These are phyloP conservation scores for Rhizophagus sp. DNA, from an alignment of 192 early-diverging fungal species.

Conservation along the genomic window DNA sequence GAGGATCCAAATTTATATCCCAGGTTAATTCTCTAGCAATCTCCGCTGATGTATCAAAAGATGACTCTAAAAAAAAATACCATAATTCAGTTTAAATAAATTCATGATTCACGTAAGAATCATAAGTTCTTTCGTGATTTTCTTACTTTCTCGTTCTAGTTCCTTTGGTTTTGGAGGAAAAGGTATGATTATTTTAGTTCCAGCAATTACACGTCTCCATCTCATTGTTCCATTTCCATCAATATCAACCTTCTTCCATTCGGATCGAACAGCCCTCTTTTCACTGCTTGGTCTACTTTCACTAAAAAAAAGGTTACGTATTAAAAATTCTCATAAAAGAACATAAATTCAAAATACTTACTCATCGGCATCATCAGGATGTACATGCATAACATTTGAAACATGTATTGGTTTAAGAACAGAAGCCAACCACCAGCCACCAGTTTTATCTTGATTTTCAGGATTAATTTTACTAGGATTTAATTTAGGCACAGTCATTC, in stretches of 20 bases:
- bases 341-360: constrained; percentile 27
- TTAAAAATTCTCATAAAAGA: not conserved
- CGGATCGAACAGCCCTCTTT: not conserved
- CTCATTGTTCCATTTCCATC: constrained; percentile 3
- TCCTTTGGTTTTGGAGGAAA: constrained; percentile 1
- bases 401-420: constrained; percentile 44
- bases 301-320: not conserved
- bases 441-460: not conserved
- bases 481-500: not conserved
- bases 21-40: not conserved
- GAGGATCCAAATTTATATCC: not conserved
- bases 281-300: not conserved
- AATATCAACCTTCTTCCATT: constrained; percentile 13
- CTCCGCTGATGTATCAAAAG: not conserved
- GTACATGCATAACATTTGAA: constrained; percentile 48
- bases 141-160: constrained; percentile 2
- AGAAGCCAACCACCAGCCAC: constrained; percentile 24
- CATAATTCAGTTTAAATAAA: not conserved
- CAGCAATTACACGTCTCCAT: constrained; percentile 11
- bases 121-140: not conserved
- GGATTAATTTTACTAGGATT: not conserved
- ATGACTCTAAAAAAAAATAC: not conserved
- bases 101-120: not conserved
- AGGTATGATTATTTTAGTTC: not conserved
- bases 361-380: constrained; percentile 42